Percentiles rank a stretch among this genome's conserved stretches.
Evolutionary conservation across 1,139 yeast genomes (phyloP).

Genomic region (Lodderomyces theae): DNA sequence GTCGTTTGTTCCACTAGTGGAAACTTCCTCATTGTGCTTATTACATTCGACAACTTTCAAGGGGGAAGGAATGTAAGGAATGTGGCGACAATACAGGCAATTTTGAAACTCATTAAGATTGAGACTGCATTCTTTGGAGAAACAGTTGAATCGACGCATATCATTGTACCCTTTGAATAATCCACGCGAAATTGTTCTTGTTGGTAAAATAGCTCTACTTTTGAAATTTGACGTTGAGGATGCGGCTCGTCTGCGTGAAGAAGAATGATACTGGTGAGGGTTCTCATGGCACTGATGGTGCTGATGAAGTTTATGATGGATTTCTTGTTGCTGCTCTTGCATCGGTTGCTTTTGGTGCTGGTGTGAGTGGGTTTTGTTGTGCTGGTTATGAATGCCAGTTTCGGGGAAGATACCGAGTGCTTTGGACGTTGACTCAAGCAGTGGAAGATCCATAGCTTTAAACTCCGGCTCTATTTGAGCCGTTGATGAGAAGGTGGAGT

Average conservation of each 20-base stretch:
- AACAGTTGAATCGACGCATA: slow-evolving; percentile 15
- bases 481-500: background rate
- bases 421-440: background rate
- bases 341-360: background rate
- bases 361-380: background rate
- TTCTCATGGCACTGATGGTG: too few relatives aligned
- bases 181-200: slow-evolving; percentile 13
- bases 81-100: slow-evolving; percentile 23
- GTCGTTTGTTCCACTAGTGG: background rate
- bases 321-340: too few relatives aligned
- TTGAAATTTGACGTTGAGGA: slow-evolving; percentile 2
- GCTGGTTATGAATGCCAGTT: background rate
- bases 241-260: too few relatives aligned
- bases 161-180: slow-evolving; percentile 15
- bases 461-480: background rate
- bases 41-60: slow-evolving; percentile 13
- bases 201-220: slow-evolving; percentile 11
- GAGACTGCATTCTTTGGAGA: slow-evolving; percentile 10
- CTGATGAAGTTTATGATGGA: too few relatives aligned
- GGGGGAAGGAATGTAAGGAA: slow-evolving; percentile 26
- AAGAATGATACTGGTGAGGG: too few relatives aligned
- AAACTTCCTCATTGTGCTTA: background rate
- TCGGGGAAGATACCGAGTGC: background rate
- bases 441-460: slow-evolving; percentile 1
- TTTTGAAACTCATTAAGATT: slow-evolving; percentile 11